Evolutionary conservation across 768 basidiomycete species (phyloP), one percentile per base, ranked within the genome.

Genomic region (Paxillus rubicundulus): DNA sequence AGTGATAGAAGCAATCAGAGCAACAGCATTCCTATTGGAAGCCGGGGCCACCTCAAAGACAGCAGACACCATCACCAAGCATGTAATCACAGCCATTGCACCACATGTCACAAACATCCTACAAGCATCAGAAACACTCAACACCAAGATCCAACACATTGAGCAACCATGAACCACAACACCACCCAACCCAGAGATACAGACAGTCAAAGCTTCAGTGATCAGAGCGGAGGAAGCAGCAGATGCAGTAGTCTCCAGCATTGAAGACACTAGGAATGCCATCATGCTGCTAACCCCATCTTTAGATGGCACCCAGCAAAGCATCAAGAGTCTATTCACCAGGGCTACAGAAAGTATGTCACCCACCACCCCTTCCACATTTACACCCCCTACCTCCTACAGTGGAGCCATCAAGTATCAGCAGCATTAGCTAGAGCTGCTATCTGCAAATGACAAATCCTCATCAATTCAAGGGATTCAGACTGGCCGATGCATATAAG

Each of bases 1-100:
- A 9, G 48, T 21, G 0, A 37, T 10, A 13, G 47, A 47, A 17
- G 53, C 47, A 1, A 54, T 54, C 1, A 21, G 48, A n/a, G 42
- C 47, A 4, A 28, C 34, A 0, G 53, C 53, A 0, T 54, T 49
- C 42, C 46, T 54, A 1, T 14, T 54, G 1, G 47, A 54, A 37
- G 16, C 24, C 2, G 24, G 6, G 6, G 24, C 24, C 24, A 24
- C 24, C 24, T 24, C 24, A 3, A 24, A 24, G 4, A 24, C 24
- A 24, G 24, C 4, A 5, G 6, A 24, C 24, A 4, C 24, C 24
- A 24, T 24, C 24, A 24, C 24, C 24, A 2, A 2, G 2, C 24
- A 24, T 1, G 37, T 48, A 0, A 17, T 48, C 5, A 33, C 20
- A 3, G 47, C 47, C 4, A 48, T 48, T 1, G 14, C 37, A 0